Evolutionary conservation across 2,329 filamentous ascomycete genomes (phyloP), one percentile per base, ranked within the genome.

Genomic region (Emergomyces africanus): DNA sequence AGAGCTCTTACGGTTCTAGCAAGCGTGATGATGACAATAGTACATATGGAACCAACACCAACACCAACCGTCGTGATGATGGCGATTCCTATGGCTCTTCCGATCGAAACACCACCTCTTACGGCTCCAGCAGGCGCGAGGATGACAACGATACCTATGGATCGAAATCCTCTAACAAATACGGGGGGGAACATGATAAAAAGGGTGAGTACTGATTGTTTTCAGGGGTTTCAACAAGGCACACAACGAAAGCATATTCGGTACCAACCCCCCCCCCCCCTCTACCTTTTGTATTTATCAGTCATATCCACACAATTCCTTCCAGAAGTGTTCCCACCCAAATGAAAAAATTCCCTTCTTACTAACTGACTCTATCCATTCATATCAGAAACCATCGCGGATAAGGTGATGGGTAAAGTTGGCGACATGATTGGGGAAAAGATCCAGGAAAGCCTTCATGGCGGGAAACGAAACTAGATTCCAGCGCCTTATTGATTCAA

Each of bases 321-420:
- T 28, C 48, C 18, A 14, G 28, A n/a, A n/a, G 39, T 15, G 5
- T 42, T 42, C 42, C 9, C n/a, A 12, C 42, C 1, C 49, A 20
- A 18, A 4, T n/a, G 1, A 15, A 18, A 41, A 9, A 53, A 53
- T 35, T 20, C n/a, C n/a, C 8, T 8, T 8, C 12, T 54, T 35
- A 33, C 50, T 54, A 1, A 54, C 35, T 39, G 5, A 3, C 8
- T 23, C 10, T 39, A 4, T 41, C 37, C 18, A 33, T 14, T 14
- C 15, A 25, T 28, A 14, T 20, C 25, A 54, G 51, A 39, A 41
- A 42, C 35, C 14, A 41, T 54, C 35, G 20, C 20, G 3, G 51
- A 54, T 41, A 54, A 54, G 51, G 51, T 54, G 14, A 54, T 54
- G 51, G 51, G 23, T 28, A 54, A 54, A 54, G 51, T 54, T 39